These are phyloP conservation scores for Zygosaccharomyces sapae DNA, from an alignment of 1,139 yeast species.

Conservation along the genomic window DNA sequence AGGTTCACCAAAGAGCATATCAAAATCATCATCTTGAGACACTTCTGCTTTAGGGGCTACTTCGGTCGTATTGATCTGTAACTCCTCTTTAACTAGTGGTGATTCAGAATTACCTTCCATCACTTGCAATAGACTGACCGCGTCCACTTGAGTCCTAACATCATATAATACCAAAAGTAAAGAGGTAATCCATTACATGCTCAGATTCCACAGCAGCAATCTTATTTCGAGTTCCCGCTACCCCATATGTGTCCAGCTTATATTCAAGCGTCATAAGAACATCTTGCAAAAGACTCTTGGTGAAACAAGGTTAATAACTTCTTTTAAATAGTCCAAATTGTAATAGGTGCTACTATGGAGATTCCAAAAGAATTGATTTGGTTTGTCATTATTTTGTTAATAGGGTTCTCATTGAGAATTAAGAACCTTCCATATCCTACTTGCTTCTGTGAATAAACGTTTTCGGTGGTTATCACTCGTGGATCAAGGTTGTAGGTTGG, in stretches of 20 bases:
- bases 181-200: conserved; percentile 30
- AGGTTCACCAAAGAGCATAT: conserved; percentile 36
- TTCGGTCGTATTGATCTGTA: conserved; percentile 18
- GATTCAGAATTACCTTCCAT: conserved; percentile 20
- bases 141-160: conserved; percentile 26
- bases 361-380: conserved; percentile 37
- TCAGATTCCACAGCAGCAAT: conserved; percentile 24
- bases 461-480: conserved; percentile 22
- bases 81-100: conserved; percentile 5
- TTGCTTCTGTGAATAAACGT: conserved; percentile 30
- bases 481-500: conserved; percentile 33
- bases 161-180: conserved; percentile 33
- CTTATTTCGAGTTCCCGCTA: conserved; percentile 27
- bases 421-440: conserved; percentile 26
- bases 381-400: conserved; percentile 34
- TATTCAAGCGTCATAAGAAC: conserved; percentile 28
- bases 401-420: conserved; percentile 30
- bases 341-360: conserved; percentile 37
- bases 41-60: conserved; percentile 18
- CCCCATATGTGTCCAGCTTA: conserved; percentile 27
- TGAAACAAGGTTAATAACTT: conserved; percentile 28
- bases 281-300: conserved; percentile 31
- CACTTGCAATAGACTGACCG: conserved; percentile 23
- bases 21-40: conserved; percentile 34
- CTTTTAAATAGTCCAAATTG: conserved; percentile 32